Evolutionary conservation across 2,329 filamentous ascomycete genomes (phyloP).

Genomic region (Aspergillus fumigatus): DNA sequence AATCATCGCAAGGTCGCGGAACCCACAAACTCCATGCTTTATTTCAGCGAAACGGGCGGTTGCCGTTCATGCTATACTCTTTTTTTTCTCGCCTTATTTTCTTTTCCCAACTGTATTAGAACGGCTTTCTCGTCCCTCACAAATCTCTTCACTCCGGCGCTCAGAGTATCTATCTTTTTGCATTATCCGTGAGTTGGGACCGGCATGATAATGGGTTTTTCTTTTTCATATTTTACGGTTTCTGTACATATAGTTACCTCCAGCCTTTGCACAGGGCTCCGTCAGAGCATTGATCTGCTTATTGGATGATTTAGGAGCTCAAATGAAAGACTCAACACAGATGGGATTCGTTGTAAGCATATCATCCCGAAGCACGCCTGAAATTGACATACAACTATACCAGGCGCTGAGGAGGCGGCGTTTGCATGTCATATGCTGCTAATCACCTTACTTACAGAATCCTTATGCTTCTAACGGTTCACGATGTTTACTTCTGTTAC

Average conservation of each 20-base stretch:
- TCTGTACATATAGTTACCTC: slow-evolving; percentile 42
- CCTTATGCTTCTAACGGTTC: background rate
- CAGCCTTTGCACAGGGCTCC: slow-evolving; percentile 17
- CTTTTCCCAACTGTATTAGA: slow-evolving; percentile 37
- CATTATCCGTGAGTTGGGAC: slow-evolving; percentile 39
- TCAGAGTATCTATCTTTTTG: slow-evolving; percentile 35
- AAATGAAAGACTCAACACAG: slow-evolving; percentile 8
- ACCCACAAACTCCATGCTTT: slow-evolving; percentile 24
- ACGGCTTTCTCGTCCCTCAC: slow-evolving; percentile 26
- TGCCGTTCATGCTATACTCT: slow-evolving; percentile 18
- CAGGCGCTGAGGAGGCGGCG: background rate
- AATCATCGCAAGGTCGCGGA: slow-evolving; percentile 17
- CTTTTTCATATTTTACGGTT: slow-evolving; percentile 27
- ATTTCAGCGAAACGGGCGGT: slow-evolving; percentile 24
- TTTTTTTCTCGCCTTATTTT: slow-evolving; percentile 17
- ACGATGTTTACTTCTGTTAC: background rate
- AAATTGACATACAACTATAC: background rate
- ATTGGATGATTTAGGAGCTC: slow-evolving; percentile 28
- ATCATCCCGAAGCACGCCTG: background rate
- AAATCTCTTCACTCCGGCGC: slow-evolving; percentile 43
- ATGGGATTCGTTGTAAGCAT: background rate
- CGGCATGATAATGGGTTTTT: slow-evolving; percentile 39
- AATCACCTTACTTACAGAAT: background rate
- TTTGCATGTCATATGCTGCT: too few species aligned
- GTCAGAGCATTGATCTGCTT: slow-evolving; percentile 10